These are phyloP conservation scores for Calonectria multiphialidica DNA, from an alignment of 2,329 filamentous ascomycete genomes.

Conservation along the genomic window DNA sequence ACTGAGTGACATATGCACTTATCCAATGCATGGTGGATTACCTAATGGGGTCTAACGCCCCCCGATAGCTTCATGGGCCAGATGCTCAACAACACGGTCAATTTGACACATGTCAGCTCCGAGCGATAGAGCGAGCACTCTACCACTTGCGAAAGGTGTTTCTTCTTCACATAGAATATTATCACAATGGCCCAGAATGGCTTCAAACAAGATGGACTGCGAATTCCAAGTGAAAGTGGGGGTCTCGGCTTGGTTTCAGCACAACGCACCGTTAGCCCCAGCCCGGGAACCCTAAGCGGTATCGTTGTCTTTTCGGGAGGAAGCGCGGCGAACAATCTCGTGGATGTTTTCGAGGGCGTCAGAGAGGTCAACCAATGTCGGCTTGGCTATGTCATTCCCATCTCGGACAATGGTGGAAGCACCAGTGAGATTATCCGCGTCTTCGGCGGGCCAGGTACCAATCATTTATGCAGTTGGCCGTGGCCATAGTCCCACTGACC, in stretches of 20 bases:
- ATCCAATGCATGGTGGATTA: neutral
- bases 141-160: neutral
- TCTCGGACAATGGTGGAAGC: slow-evolving; percentile 95
- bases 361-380: slow-evolving; percentile 74
- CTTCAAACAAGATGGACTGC: slow-evolving; percentile 34
- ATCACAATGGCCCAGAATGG: slow-evolving; percentile 35
- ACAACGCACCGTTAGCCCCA: slow-evolving; percentile 36
- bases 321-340: slow-evolving; percentile 93
- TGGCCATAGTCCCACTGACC: slow-evolving; percentile 20
- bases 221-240: slow-evolving; percentile 38
- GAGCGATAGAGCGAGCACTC: neutral
- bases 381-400: slow-evolving; percentile 90
- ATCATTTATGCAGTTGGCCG: neutral
- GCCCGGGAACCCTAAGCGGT: slow-evolving; percentile 37
- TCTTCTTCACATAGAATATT: neutral
- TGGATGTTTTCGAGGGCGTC: slow-evolving; percentile 85
- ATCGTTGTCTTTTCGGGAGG: slow-evolving; percentile 93
- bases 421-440: slow-evolving; percentile 94
- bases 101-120: slow-evolving; percentile 25
- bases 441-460: slow-evolving; percentile 88
- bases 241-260: slow-evolving; percentile 30
- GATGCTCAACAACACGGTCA: slow-evolving; percentile 13
- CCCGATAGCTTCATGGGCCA: slow-evolving; percentile 18
- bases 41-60: neutral
- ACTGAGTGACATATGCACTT: slow-evolving; percentile 7